phyloP scores from a whole-genome alignment of 1,284 basidiomycete species.

The Puccinia hordei region DNA sequence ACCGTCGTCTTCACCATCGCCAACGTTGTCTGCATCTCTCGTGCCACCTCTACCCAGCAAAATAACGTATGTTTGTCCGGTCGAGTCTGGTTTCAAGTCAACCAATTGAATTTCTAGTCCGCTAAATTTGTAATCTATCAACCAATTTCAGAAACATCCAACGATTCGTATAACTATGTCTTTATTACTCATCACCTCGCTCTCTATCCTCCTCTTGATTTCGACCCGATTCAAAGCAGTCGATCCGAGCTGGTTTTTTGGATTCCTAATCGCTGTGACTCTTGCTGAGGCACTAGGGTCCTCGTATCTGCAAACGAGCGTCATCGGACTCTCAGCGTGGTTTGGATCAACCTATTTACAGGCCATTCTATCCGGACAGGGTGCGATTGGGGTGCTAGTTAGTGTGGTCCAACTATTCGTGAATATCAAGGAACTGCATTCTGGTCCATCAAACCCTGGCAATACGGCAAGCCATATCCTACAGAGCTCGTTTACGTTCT shows the following conservation, averaged over 20 bases:
- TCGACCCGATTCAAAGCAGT: slow-evolving; percentile 21
- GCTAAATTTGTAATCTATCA: background rate
- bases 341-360: slow-evolving; percentile 57
- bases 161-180: slow-evolving; percentile 18
- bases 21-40: slow-evolving; percentile 29
- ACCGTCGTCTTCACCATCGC: slow-evolving; percentile 39
- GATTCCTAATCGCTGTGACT: slow-evolving; percentile 33
- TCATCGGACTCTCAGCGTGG: slow-evolving; percentile 53
- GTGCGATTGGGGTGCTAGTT: slow-evolving; percentile 55
- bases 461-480: background rate
- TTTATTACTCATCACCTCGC: slow-evolving; percentile 7
- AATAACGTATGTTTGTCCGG: background rate
- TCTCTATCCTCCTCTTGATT: slow-evolving; percentile 18
- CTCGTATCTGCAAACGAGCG: slow-evolving; percentile 17
- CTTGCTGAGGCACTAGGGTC: slow-evolving; percentile 26
- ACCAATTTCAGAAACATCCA: slow-evolving; percentile 9
- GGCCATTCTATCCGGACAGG: slow-evolving; percentile 56
- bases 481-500: slow-evolving; percentile 34
- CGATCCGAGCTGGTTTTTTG: slow-evolving; percentile 14
- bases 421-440: slow-evolving; percentile 53
- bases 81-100: background rate
- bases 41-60: slow-evolving; percentile 33
- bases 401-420: slow-evolving; percentile 55
- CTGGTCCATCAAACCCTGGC: slow-evolving; percentile 13
- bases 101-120: background rate